Conservation (phyloP, 2,329 filamentous ascomycete species). For the Aspergillus versicolor region DNA sequence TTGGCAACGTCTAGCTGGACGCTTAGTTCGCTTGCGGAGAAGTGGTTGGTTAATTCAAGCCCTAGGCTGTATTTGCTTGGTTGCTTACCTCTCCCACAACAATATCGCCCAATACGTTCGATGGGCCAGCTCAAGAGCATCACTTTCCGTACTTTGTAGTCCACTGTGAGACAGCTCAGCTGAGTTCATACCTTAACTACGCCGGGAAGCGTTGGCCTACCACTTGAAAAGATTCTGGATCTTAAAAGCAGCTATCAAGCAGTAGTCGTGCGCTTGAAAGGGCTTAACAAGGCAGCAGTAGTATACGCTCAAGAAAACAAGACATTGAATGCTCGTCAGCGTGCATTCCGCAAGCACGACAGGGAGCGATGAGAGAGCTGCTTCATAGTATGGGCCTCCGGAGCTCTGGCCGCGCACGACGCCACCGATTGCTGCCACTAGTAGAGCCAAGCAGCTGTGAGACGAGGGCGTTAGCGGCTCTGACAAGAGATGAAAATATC, state of each 20-base stretch:
- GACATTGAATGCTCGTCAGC: constrained; percentile 25
- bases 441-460: constrained; percentile 22
- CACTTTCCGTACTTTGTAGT: constrained; percentile 1
- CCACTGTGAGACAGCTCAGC: neutral
- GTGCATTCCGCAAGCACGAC: constrained; percentile 23
- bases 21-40: constrained; percentile 20
- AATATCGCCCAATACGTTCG: constrained; percentile 26
- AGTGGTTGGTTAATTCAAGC: no score
- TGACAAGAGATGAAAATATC: constrained; percentile 19
- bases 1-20: constrained; percentile 29
- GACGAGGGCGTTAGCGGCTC: no score
- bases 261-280: constrained; percentile 32
- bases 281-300: constrained; percentile 27
- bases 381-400: constrained; percentile 14
- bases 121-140: constrained; percentile 18
- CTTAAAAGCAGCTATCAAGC: constrained; percentile 29
- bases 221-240: constrained; percentile 27
- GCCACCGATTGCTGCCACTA: constrained; percentile 28
- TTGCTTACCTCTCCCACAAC: constrained; percentile 22
- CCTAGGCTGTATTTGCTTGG: no score
- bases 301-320: constrained; percentile 27
- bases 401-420: constrained; percentile 11
- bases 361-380: constrained; percentile 22
- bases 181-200: neutral
- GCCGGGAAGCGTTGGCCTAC: no score